phyloP scores from a whole-genome alignment of 2,329 filamentous ascomycete genomes.

The Raffaelea albimanens region DNA sequence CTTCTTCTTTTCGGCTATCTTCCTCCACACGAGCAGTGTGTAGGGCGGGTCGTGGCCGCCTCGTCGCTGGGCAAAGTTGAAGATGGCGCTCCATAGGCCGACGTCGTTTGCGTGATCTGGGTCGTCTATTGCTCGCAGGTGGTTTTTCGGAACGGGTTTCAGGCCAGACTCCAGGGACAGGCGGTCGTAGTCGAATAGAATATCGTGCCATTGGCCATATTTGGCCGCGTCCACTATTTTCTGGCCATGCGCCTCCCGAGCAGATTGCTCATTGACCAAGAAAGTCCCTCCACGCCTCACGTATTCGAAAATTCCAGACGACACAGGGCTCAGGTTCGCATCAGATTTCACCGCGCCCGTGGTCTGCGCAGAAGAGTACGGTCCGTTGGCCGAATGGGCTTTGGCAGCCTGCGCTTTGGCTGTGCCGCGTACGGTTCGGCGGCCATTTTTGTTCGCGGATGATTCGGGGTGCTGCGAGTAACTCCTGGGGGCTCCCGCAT shows the following conservation, averaged over 20 bases:
- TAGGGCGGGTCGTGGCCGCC: conserved; percentile 13
- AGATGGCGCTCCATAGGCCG: conserved; percentile 21
- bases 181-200: conserved; percentile 17
- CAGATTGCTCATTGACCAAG: background rate
- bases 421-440: no score
- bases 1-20: conserved; percentile 14
- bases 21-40: conserved; percentile 18
- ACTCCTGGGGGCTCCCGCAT: background rate
- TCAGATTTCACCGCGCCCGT: no score
- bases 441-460: no score
- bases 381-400: background rate
- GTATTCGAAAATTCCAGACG: conserved; percentile 1
- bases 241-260: background rate
- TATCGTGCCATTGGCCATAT: conserved; percentile 18
- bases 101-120: conserved; percentile 19
- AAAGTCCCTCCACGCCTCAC: conserved; percentile 10
- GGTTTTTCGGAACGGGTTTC: background rate
- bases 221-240: conserved; percentile 8
- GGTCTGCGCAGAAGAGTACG: background rate
- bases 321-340: no score
- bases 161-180: conserved; percentile 17
- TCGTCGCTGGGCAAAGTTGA: conserved; percentile 19
- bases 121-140: conserved; percentile 16
- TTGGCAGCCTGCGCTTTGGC: background rate
- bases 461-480: no score